These are phyloP conservation scores for Alloteropsis angusta DNA, from an alignment of 202 grass and related monocot genomes.

Conservation along the genomic window DNA sequence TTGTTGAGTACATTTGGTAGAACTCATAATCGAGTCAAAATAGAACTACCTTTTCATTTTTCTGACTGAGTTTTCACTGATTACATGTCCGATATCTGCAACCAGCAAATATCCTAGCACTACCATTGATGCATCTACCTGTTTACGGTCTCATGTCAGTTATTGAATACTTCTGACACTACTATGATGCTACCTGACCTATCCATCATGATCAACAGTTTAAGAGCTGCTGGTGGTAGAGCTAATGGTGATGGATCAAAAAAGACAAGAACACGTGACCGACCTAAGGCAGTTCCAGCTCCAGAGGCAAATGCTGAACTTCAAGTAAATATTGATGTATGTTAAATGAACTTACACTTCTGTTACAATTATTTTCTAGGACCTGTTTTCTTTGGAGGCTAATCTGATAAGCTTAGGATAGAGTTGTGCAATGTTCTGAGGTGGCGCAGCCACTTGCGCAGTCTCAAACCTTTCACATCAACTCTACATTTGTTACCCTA, in stretches of 20 bases:
- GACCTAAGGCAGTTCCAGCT: slow-evolving; percentile 63
- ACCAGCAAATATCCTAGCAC: not conserved
- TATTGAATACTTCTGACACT: not conserved
- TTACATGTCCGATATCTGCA: slow-evolving; percentile 1
- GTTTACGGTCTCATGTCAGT: slow-evolving; percentile 8
- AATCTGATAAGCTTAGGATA: not conserved
- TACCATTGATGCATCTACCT: not conserved
- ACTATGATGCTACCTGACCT: slow-evolving; percentile 15
- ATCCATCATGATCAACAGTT: slow-evolving; percentile 37
- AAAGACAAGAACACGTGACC: slow-evolving; percentile 64
- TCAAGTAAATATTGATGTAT: slow-evolving; percentile 77
- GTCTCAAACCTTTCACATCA: not conserved
- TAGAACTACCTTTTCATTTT: not conserved
- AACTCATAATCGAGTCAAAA: slow-evolving; percentile 17
- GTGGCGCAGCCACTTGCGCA: not conserved
- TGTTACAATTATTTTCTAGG: not conserved
- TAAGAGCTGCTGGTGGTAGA: slow-evolving; percentile 61
- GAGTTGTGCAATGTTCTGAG: not conserved
- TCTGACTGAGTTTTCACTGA: not conserved
- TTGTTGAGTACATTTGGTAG: not conserved
- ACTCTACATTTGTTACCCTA: not conserved
- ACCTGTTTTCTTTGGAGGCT: not conserved
- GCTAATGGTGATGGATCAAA: slow-evolving; percentile 62
- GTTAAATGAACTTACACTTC: slow-evolving; percentile 17
- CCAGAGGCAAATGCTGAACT: slow-evolving; percentile 91